A percentile compares a stretch with the other conserved stretches of the same genome.
Evolutionary conservation across 345 rosid species (phyloP).

Genomic region (Pelargonium nanum): DNA sequence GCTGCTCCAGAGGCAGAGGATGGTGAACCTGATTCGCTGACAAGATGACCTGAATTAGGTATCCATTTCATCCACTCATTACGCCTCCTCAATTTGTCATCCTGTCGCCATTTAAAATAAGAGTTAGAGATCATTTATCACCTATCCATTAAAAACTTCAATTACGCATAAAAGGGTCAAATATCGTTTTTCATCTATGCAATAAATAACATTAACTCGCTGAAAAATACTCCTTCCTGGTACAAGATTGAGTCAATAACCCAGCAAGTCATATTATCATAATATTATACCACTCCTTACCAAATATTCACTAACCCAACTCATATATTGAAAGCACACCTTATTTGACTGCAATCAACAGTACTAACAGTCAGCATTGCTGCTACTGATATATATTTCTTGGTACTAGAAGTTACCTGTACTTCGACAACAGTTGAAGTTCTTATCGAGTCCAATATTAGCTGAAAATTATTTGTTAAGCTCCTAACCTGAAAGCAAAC

Average conservation of each 20-base stretch:
- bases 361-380: background rate
- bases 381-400: background rate
- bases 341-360: background rate
- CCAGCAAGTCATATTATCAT: too few species aligned
- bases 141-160: background rate
- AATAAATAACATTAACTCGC: too few species aligned
- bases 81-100: slow-evolving; percentile 44
- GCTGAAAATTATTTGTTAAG: slow-evolving; percentile 39
- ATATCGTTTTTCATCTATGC: background rate
- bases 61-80: slow-evolving; percentile 48
- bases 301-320: too few species aligned
- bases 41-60: slow-evolving; percentile 9
- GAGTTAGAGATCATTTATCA: background rate
- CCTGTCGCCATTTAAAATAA: slow-evolving; percentile 24
- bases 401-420: slow-evolving; percentile 28
- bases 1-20: slow-evolving; percentile 15
- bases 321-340: background rate
- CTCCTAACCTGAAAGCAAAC: slow-evolving; percentile 42
- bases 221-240: too few species aligned
- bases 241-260: too few species aligned
- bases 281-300: too few species aligned
- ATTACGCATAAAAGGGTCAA: background rate
- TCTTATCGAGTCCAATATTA: slow-evolving; percentile 55
- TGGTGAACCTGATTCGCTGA: slow-evolving; percentile 15
- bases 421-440: slow-evolving; percentile 57